Percentiles rank a stretch among this genome's conserved stretches.
These are phyloP conservation scores for Tremella fuciformis DNA, from an alignment of 768 basidiomycete species.

Conservation along the genomic window DNA sequence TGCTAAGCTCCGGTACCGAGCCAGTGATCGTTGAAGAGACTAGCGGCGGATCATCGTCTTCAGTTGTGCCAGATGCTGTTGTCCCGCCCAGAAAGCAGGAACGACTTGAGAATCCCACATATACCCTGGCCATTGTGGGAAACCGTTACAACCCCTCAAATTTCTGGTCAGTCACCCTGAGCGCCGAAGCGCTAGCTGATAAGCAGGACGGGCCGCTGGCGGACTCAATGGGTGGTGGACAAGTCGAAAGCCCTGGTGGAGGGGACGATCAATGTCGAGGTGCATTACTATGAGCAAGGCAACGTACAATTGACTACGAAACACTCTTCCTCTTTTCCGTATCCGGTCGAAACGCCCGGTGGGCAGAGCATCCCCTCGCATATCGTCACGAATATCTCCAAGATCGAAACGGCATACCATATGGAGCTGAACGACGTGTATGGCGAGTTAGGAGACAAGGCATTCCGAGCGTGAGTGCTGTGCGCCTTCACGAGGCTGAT, in stretches of 20 bases:
- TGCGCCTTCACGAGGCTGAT: background rate
- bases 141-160: conserved; percentile 94
- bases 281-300: conserved; percentile 98
- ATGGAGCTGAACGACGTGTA: conserved; percentile 75
- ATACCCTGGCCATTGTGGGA: conserved; percentile 75
- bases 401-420: conserved; percentile 79
- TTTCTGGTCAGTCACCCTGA: conserved; percentile 65
- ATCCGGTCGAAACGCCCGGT: conserved; percentile 29
- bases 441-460: conserved; percentile 85
- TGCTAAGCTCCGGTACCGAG: conserved; percentile 5
- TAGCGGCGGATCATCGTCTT: too few relatives aligned
- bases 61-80: background rate
- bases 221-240: conserved; percentile 78
- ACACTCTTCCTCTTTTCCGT: conserved; percentile 63
- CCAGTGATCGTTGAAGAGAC: conserved; percentile 9
- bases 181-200: conserved; percentile 6
- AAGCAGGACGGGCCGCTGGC: conserved; percentile 88
- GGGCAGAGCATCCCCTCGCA: conserved; percentile 55
- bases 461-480: conserved; percentile 65
- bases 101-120: background rate
- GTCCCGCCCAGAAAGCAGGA: conserved; percentile 3
- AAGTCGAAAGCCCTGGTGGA: conserved; percentile 61
- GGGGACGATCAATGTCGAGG: conserved; percentile 75
- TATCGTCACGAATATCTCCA: conserved; percentile 60
- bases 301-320: conserved; percentile 87